Evolutionary conservation across 2,329 filamentous ascomycete species (phyloP), one percentile per base, ranked within the genome.

Genomic region (Myriosclerotinia scirpicola): DNA sequence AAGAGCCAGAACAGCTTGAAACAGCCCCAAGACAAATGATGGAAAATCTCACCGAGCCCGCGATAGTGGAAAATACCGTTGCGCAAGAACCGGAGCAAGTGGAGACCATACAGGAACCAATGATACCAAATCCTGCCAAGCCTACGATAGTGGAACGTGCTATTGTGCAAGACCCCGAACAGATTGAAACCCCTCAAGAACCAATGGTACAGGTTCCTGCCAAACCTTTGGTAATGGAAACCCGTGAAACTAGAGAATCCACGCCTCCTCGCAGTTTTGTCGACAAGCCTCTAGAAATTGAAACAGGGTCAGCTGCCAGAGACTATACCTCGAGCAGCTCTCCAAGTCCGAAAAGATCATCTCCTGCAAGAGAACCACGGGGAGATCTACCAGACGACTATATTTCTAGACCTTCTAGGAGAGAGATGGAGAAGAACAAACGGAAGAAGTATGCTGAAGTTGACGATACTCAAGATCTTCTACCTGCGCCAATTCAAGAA

Each of bases 111-210:
- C 53, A 54, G 53, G 53, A 54, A 14, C 9, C 36, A 38, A 11
- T 36, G 17, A 38, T 54, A 20, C 22, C 34, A 34, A 30, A 30
- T 12, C 26, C 40, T 46, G 40, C 22, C 3, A 40, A 58, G 5
- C 5, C 40, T 20, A 30, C 9, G 5, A 34, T 30, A 30, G 76
- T 75, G 62, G 73, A 53, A 22, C 53, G 30, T 15, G 34, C 44
- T 50, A 40, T 58, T 14, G 17, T 77, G 54, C 72, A 71, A 38
- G 69, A 75, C 40, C 55, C 67, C 14, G 67, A 69, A n/a, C 63
- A 70, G 15, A 56, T 68, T 12, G 67, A 56, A 8, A 22, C 34
- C 15, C 36, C 46, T 36, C 65, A 67, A 61, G 67, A 72, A 56
- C 54, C 58, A 48, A 59, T 61, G 38, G 26, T 34, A 17, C 55